Base-by-base conservation (phyloP, 1,284 basidiomycete species). In the Gymnopus androsaceus region DNA sequence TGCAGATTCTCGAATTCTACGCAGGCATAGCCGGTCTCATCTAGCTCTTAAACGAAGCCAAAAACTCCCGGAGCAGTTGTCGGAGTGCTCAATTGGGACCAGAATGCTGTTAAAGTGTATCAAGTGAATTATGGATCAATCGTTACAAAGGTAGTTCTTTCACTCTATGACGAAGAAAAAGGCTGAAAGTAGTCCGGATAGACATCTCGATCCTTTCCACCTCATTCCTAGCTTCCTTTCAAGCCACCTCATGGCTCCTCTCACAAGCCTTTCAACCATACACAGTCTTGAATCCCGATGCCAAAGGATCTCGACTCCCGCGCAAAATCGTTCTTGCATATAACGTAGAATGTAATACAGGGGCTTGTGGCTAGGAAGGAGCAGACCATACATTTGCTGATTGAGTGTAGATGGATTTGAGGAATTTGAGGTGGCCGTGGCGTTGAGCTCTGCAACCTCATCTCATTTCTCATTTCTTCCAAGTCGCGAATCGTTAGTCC, bases 241-340 rank as follows among this genome's bases (percentile, higher is more conserved):
- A 76, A 59, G 82, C 84, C 25, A 69, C 83, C 59, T 64, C 89
- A 4, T 91, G 89, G 88, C 76, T 91, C 23, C 68, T 90, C 37
- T 91, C 89, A 0, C 89, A 88, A 4, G 83, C 88, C 8, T 92
- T 90, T 65, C 89, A 91, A 64, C 89, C 89, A 0, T 92, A 91
- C 63, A 91, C 89, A 0, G 80, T 90, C 1, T 73, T 92, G 53
- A 90, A 90, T 64, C 83, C 87, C 2, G 73, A 76, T 21, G 84
- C 87, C 8, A 85, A 84, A 72, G 89, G 86, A 5, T 79, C 77
- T 8, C 70, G 89, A 92, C 70, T 85, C 88, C 4, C 79, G 88
- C n/a, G 88, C 88, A 8, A 76, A 78, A 61, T 88, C 87, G 0
- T 92, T 91, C 67, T 73, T 90, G 25, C 82, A 88, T 67, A 76